Evolutionary conservation across 2,329 filamentous ascomycete species (phyloP), one percentile per base, ranked within the genome.

Genomic region (Alternaria sp.): DNA sequence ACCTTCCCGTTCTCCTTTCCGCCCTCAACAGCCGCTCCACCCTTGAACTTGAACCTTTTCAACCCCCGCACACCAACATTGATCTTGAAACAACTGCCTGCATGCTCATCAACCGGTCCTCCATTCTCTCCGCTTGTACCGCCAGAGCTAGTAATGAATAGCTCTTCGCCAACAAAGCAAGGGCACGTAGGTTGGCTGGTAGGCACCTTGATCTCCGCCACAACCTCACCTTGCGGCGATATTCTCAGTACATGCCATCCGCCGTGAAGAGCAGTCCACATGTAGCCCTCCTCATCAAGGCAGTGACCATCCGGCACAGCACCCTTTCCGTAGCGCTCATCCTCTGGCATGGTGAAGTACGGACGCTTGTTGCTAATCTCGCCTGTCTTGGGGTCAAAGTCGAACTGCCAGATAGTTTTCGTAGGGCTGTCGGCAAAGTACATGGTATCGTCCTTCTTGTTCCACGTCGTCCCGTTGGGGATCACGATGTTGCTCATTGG

Each of bases 251-350:
- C 92, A 64, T 88, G 87, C 63, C 87, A 84, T 66, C 91, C 92
- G 58, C 93, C 93, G 76, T 93, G 96, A n/a, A 96, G 85, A 8
- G 93, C 92, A 65, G 92, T 90, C 94, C 95, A 97, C 73, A 97
- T 85, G 82, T 91, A 90, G n/a, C 93, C 94, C 58, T 96, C 88
- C 46, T 86, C 87, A 75, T 97, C 94, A 73, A 96, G 87, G 66
- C 90, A 90, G 81, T 95, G 94, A 3, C 94, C 94, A 79, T 97
- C 94, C 1, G 93, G 93, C 66, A 87, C 84, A 6, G 82, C 83
- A 58, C 75, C 68, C 57, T 74, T 87, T n/a, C 76, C 78, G 47
- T 79, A 78, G 49, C 71, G 69, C 21, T 75, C 73, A 51, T 90
- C 90, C 25, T 86, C 79, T 1, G 87, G 84, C 75, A 94, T 88